Evolutionary conservation across 345 rosid genomes (phyloP).

Genomic region (Ailanthus altissimus): DNA sequence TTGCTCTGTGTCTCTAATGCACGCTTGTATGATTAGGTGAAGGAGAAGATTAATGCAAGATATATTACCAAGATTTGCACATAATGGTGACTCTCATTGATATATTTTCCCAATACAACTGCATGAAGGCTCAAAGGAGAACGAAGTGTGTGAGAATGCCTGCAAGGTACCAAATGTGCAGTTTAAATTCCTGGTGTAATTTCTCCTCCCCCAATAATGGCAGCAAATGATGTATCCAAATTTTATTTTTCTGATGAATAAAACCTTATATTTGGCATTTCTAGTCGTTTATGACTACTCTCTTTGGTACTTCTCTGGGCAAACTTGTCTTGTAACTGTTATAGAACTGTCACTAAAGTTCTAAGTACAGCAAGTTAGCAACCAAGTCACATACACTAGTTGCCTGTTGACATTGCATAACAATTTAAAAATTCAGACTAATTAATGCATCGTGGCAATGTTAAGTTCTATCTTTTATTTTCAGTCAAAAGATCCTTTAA

Average conservation of each 20-base stretch:
- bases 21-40: neutral
- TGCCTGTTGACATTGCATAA: no score
- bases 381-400: neutral
- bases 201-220: neutral
- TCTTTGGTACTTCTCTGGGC: neutral
- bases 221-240: conserved; percentile 4
- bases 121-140: neutral
- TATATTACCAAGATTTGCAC: neutral
- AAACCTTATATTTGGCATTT: neutral
- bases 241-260: neutral
- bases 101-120: neutral
- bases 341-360: no score
- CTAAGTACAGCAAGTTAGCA: neutral
- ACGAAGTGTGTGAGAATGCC: neutral
- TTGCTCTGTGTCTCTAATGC: conserved; percentile 3
- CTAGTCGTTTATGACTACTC: neutral
- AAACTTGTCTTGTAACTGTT: neutral
- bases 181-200: neutral
- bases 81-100: neutral
- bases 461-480: neutral
- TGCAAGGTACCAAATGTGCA: neutral
- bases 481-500: neutral
- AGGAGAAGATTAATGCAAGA: neutral
- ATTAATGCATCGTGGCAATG: no score
- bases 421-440: no score